Percentiles rank a stretch among this genome's conserved stretches.
Evolutionary conservation across 1,284 basidiomycete genomes (phyloP).

Genomic region (Tilletia setariae): DNA sequence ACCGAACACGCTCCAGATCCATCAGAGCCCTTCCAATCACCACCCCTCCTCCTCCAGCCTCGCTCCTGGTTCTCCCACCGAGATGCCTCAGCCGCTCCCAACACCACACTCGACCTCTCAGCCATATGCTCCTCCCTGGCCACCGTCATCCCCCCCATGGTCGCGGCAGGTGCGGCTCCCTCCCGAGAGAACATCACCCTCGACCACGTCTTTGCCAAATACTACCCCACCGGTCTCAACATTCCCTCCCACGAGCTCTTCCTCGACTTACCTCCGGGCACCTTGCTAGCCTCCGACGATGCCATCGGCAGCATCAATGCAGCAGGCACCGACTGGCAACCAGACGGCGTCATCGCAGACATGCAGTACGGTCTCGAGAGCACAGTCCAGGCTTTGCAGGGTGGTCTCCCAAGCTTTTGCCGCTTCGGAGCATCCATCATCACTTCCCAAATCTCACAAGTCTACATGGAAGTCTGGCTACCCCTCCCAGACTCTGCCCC

Average conservation of each 20-base stretch:
- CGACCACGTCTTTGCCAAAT: conserved; percentile 15
- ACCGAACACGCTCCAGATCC: too few relatives aligned
- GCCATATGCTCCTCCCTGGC: conserved; percentile 3
- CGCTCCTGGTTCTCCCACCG: not conserved
- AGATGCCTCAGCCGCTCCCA: not conserved
- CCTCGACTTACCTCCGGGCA: conserved; percentile 21
- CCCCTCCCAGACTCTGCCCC: conserved; percentile 24
- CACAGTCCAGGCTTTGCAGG: conserved; percentile 16
- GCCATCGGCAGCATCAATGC: conserved; percentile 21
- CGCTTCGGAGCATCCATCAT: conserved; percentile 31
- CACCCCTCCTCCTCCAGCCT: not conserved
- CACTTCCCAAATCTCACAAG: conserved; percentile 20
- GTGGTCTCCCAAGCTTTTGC: conserved; percentile 34
- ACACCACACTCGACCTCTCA: not conserved
- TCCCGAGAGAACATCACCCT: conserved; percentile 14
- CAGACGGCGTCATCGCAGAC: conserved; percentile 24
- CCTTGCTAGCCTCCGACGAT: conserved; percentile 24
- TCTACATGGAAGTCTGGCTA: conserved; percentile 34
- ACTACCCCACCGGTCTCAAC: conserved; percentile 28
- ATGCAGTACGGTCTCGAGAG: conserved; percentile 28
- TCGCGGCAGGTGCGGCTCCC: not conserved
- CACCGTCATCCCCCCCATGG: conserved; percentile 9
- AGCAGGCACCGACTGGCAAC: conserved; percentile 23
- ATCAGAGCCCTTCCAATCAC: too few relatives aligned
- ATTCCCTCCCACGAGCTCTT: conserved; percentile 25